These are phyloP conservation scores for Lobosporangium transversale DNA, from an alignment of 192 early-diverging fungal species.

Conservation along the genomic window DNA sequence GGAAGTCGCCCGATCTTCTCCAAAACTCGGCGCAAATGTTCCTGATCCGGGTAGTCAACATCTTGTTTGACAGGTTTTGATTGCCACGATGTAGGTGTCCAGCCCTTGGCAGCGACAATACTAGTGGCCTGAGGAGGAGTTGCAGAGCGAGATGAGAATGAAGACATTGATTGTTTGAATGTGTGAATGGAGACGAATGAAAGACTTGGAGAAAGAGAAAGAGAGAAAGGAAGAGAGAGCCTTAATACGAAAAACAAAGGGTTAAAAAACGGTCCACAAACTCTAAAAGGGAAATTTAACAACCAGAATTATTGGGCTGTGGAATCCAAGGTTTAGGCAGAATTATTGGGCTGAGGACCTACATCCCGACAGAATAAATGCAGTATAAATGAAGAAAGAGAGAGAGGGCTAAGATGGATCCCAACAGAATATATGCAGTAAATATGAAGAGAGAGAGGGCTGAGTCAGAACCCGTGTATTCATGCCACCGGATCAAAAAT, in stretches of 20 bases:
- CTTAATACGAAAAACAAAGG: not conserved
- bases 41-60: constrained; percentile 85
- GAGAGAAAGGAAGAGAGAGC: not conserved
- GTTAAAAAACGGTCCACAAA: not conserved
- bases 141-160: constrained; percentile 1
- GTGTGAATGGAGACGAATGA: not conserved
- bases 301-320: no score
- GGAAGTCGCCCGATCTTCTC: constrained; percentile 83
- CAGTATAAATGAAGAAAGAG: no score
- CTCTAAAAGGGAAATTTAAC: no score
- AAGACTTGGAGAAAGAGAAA: not conserved
- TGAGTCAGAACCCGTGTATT: no score
- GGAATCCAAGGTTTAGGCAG: no score
- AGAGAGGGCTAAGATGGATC: no score
- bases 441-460: no score
- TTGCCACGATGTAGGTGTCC: constrained; percentile 79
- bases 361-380: no score
- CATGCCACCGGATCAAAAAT: no score
- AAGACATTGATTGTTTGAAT: not conserved
- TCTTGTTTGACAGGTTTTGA: constrained; percentile 86
- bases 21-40: constrained; percentile 74
- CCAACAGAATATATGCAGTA: no score
- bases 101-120: constrained; percentile 51
- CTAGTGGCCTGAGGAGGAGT: constrained; percentile 14
- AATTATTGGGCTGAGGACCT: no score